Evolutionary conservation across 2,329 filamentous ascomycete genomes (phyloP).

Genomic region (Amauroascus niger): DNA sequence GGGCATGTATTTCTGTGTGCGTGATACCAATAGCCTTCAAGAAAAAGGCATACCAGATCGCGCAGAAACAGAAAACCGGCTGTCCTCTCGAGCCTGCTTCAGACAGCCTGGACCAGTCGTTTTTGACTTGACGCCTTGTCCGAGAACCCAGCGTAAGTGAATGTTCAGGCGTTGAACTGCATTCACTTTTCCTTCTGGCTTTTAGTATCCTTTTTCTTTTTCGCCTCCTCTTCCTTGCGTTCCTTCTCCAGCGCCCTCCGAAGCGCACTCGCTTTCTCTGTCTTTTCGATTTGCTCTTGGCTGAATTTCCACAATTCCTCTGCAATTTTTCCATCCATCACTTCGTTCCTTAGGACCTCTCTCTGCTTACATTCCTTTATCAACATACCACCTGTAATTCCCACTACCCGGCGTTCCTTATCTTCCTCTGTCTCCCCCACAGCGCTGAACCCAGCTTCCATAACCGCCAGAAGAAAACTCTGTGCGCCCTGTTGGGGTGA

Average conservation of each 20-base stretch:
- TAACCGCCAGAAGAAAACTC: conserved; percentile 71
- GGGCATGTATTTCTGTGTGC: too few species aligned
- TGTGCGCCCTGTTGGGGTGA: conserved; percentile 75
- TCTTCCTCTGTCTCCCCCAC: conserved; percentile 28
- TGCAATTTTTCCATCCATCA: conserved; percentile 67
- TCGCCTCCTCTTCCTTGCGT: conserved; percentile 24
- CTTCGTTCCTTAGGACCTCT: conserved; percentile 59
- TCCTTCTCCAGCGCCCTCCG: conserved; percentile 52
- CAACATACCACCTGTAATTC: conserved; percentile 51
- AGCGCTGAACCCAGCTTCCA: conserved; percentile 64
- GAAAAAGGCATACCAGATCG: too few species aligned
- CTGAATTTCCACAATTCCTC: conserved; percentile 86
- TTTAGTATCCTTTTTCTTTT: conserved; percentile 13
- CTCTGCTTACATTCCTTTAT: conserved; percentile 84
- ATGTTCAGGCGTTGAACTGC: too few species aligned
- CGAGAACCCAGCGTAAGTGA: too few species aligned
- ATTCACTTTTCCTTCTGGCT: conserved; percentile 14
- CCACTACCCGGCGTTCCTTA: conserved; percentile 3
- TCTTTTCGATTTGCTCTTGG: conserved; percentile 68
- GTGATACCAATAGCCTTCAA: too few species aligned
- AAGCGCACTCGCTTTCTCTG: conserved; percentile 68
- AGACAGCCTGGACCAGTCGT: too few species aligned
- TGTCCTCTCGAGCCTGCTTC: too few species aligned
- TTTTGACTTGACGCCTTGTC: too few species aligned
- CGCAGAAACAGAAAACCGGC: too few species aligned